Percentiles rank a stretch among this genome's conserved stretches.
These are phyloP conservation scores for Cytospora leucostoma DNA, from an alignment of 2,329 filamentous ascomycete species.

Conservation along the genomic window DNA sequence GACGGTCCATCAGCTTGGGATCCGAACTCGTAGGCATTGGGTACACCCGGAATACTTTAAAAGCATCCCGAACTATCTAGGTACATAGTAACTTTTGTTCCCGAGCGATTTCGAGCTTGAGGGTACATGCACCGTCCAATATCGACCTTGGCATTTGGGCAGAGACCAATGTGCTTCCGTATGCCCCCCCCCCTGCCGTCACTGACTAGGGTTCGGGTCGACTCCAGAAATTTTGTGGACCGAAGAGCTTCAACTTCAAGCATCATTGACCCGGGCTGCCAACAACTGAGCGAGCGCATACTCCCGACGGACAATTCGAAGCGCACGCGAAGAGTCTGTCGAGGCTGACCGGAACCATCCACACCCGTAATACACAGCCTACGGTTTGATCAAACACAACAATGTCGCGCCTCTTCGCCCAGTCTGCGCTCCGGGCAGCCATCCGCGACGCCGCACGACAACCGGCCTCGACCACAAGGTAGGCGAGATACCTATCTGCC, in stretches of 20 bases:
- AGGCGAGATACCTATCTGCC: background rate
- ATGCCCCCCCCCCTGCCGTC: background rate
- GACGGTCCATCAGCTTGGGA: too few relatives aligned
- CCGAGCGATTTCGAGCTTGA: too few relatives aligned
- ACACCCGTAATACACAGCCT: background rate
- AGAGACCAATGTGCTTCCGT: background rate
- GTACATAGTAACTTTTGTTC: too few relatives aligned
- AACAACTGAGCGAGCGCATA: constrained; percentile 1
- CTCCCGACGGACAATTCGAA: background rate
- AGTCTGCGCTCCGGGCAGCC: constrained; percentile 24
- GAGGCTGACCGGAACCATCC: background rate
- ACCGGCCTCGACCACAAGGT: constrained; percentile 21
- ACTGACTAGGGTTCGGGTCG: background rate
- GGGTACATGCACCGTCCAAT: too few relatives aligned
- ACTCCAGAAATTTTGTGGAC: constrained; percentile 10
- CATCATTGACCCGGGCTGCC: constrained; percentile 1
- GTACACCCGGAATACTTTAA: too few relatives aligned
- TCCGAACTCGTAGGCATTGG: too few relatives aligned
- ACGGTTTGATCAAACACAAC: background rate
- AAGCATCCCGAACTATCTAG: too few relatives aligned
- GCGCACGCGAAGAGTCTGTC: background rate
- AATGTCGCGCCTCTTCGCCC: constrained; percentile 24
- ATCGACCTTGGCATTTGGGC: too few relatives aligned
- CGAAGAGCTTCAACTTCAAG: constrained; percentile 1
- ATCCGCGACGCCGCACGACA: constrained; percentile 23